A percentile compares a stretch with the other conserved stretches of the same genome.
phyloP scores from a whole-genome alignment of 2,329 filamentous ascomycete genomes.

The Aspergillus sp. region DNA sequence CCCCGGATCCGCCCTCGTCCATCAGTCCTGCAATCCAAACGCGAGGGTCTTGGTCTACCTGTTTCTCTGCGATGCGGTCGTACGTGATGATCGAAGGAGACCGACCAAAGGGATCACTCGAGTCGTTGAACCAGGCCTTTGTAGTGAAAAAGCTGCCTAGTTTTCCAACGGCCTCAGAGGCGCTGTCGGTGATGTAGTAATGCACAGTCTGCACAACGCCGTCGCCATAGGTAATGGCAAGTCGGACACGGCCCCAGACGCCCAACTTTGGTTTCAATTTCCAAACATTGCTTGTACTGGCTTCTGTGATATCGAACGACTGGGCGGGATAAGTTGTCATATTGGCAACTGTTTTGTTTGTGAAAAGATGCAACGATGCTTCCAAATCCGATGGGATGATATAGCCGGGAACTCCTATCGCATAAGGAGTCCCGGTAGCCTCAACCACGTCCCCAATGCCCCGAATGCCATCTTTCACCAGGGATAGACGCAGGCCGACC shows the following conservation, averaged over 20 bases:
- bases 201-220: constrained; percentile 55
- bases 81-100: constrained; percentile 59
- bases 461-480: constrained; percentile 35
- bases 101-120: constrained; percentile 55
- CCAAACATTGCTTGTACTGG: neutral
- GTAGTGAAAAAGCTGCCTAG: constrained; percentile 57
- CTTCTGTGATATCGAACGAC: neutral
- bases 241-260: constrained; percentile 51
- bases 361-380: neutral
- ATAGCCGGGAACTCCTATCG: neutral
- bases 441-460: neutral
- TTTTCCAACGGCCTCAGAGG: constrained; percentile 45
- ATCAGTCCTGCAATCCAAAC: constrained; percentile 62
- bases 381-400: neutral
- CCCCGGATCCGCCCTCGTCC: constrained; percentile 59
- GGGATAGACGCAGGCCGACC: constrained; percentile 54
- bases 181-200: constrained; percentile 55
- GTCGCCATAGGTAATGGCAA: constrained; percentile 51
- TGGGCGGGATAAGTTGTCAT: neutral
- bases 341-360: neutral
- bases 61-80: constrained; percentile 39
- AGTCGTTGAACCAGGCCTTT: constrained; percentile 53
- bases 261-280: constrained; percentile 39
- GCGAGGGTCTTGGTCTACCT: constrained; percentile 48
- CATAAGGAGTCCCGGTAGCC: neutral